phyloP scores from a whole-genome alignment of 371 early-diverging fungal genomes.

The Apophysomyces elegans region DNA sequence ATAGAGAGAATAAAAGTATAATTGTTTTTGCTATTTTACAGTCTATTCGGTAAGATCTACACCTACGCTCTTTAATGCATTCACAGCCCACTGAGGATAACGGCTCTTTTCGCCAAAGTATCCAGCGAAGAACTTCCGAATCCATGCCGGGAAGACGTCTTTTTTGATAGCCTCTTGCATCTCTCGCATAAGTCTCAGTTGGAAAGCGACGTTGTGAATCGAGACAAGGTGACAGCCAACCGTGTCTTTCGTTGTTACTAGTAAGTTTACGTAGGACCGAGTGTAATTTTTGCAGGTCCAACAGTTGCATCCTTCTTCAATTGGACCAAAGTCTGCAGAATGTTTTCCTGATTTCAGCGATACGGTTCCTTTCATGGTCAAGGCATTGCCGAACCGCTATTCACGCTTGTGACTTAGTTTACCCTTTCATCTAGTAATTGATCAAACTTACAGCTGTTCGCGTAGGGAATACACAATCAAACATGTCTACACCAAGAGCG shows the following conservation, averaged over 20 bases:
- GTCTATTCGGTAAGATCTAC: slow-evolving; percentile 59
- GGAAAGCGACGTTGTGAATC: slow-evolving; percentile 92
- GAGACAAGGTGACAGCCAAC: slow-evolving; percentile 92
- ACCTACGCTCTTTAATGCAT: slow-evolving; percentile 80
- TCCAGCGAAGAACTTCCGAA: slow-evolving; percentile 74
- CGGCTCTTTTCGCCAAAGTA: slow-evolving; percentile 67
- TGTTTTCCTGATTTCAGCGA: slow-evolving; percentile 67
- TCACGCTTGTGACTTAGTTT: slow-evolving; percentile 6
- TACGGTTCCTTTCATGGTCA: slow-evolving; percentile 82
- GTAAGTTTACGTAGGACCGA: slow-evolving; percentile 75
- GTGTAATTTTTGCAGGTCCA: slow-evolving; percentile 86
- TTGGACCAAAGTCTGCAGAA: slow-evolving; percentile 73
- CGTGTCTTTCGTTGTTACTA: slow-evolving; percentile 79
- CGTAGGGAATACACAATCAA: slow-evolving; percentile 98
- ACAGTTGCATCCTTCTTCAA: slow-evolving; percentile 88
- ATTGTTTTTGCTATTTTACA: slow-evolving; percentile 14
- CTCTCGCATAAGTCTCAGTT: slow-evolving; percentile 84
- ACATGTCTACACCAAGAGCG: slow-evolving; percentile 96
- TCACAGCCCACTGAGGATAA: slow-evolving; percentile 88
- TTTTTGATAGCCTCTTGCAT: slow-evolving; percentile 80
- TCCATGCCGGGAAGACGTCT: slow-evolving; percentile 81
- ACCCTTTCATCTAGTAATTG: background rate
- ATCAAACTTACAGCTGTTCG: slow-evolving; percentile 79
- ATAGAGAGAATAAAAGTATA: background rate
- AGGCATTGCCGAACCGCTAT: slow-evolving; percentile 90